Conservation (phyloP, 1,139 yeast species). For the Geotrichum bryndzae region DNA sequence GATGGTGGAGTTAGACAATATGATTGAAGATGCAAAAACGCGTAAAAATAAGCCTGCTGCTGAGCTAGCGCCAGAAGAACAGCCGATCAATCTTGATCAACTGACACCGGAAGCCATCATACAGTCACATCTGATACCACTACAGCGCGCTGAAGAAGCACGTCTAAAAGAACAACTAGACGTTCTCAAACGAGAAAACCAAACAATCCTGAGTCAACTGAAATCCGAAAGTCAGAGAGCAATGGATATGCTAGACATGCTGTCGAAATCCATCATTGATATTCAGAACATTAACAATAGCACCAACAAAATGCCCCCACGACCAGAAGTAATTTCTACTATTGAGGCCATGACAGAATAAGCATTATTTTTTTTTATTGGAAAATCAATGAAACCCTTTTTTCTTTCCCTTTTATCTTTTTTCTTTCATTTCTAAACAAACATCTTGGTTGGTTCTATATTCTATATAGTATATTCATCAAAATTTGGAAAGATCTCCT, state of each 20-base stretch:
- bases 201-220: neutral
- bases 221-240: conserved; percentile 3
- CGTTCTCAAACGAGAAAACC: conserved; percentile 3
- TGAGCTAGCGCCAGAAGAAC: conserved; percentile 7
- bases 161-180: conserved; percentile 1
- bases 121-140: conserved; percentile 29
- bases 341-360: conserved; percentile 2
- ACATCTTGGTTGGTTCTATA: neutral
- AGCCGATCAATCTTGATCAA: conserved; percentile 28
- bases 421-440: neutral
- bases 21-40: conserved; percentile 49
- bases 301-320: conserved; percentile 3
- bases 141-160: conserved; percentile 19
- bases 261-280: conserved; percentile 3
- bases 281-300: conserved; percentile 2
- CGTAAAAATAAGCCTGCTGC: conserved; percentile 26
- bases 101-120: conserved; percentile 32
- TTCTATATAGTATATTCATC: neutral
- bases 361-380: neutral
- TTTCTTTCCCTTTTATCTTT: neutral
- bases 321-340: neutral
- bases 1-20: conserved; percentile 59
- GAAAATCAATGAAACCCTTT: neutral
- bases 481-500: conserved; percentile 20
- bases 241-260: neutral